Base-by-base conservation (phyloP, 495 filamentous ascomycete species). In the Diplogelasinospora grovesii region DNA sequence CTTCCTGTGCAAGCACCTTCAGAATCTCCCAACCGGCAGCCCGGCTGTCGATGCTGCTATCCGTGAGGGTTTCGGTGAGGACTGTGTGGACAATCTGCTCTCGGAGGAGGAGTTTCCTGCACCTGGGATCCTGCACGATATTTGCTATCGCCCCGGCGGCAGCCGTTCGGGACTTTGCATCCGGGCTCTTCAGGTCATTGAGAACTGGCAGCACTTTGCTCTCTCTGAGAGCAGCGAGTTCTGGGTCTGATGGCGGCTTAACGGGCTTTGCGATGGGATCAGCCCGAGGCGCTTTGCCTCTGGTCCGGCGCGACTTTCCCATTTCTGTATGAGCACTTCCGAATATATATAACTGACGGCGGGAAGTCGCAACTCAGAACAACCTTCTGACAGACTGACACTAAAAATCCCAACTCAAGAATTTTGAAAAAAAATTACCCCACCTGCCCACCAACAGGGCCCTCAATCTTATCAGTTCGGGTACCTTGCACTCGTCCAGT, bases 11-110 rank as follows among this genome's bases (percentile, higher is more conserved):
- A 29, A 82, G 65, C 20, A 75, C 71, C 43, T 69, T 61, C 35
- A 82, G 66, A 44, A 79, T 74, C 9, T 71, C 66, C 78, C 78
- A 82, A 4, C 75, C 78, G 16, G 74, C 71, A 19, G 74, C 70
- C 27, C 71, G 62, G 38, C 74, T 71, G 56, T 79, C 71, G 32
- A 77, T 55, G 46, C 61, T 73, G 34, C 65, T 60, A 48, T 82
- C 76, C 23, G 73, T 77, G 22, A 81, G 57, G 21, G 72, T 75
- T 58, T 80, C 74, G 32, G 71, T 77, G 43, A 82, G 64, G 21
- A 81, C 57, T 29, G 71, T 71, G 30, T 65, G 69, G 22, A 82
- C 78, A 34, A 81, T 61, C 51, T 78, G 70, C 46, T 82, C 78
- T 27, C 74, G 62, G 25, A 81, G 59, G 14, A 81, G 64, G 37